Conservation (phyloP, 2,329 filamentous ascomycete genomes). For the Colletotrichum euphorbiae region DNA sequence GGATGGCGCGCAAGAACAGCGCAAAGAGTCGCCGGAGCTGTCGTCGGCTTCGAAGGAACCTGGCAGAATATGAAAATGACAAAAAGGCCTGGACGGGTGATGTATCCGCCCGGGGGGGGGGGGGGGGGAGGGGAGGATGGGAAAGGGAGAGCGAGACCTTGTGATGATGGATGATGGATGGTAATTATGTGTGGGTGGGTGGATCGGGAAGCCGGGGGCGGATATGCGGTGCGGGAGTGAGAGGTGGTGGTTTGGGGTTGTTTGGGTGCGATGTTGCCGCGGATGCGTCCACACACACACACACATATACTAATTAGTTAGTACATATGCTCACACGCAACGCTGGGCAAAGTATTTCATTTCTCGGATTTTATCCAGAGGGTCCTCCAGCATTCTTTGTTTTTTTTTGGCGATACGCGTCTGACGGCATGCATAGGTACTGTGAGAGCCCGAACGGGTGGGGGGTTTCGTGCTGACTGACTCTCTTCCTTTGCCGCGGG, state of each 20-base stretch:
- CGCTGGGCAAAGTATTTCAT: too few species aligned
- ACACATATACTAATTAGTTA: too few species aligned
- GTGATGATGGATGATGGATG: background rate
- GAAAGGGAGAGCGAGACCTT: constrained; percentile 28
- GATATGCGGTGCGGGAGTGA: constrained; percentile 2
- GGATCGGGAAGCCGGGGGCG: constrained; percentile 10
- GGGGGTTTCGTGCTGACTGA: too few species aligned
- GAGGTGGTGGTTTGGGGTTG: constrained; percentile 1
- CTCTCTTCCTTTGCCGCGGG: too few species aligned
- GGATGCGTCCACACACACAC: too few species aligned
- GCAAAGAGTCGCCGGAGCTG: background rate
- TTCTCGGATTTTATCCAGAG: too few species aligned
- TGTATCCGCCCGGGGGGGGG: constrained; percentile 14
- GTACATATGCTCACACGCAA: too few species aligned
- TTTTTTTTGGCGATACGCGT: too few species aligned
- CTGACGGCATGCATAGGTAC: too few species aligned
- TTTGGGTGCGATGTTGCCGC: too few species aligned
- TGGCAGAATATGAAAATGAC: background rate
- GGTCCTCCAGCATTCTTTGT: too few species aligned
- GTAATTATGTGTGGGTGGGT: background rate
- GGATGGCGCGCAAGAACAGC: background rate
- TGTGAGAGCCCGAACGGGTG: too few species aligned
- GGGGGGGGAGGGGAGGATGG: background rate
- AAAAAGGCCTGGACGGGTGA: background rate
- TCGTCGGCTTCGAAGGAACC: background rate